phyloP scores from a whole-genome alignment of 2,329 filamentous ascomycete species.

The Fusarium citri region DNA sequence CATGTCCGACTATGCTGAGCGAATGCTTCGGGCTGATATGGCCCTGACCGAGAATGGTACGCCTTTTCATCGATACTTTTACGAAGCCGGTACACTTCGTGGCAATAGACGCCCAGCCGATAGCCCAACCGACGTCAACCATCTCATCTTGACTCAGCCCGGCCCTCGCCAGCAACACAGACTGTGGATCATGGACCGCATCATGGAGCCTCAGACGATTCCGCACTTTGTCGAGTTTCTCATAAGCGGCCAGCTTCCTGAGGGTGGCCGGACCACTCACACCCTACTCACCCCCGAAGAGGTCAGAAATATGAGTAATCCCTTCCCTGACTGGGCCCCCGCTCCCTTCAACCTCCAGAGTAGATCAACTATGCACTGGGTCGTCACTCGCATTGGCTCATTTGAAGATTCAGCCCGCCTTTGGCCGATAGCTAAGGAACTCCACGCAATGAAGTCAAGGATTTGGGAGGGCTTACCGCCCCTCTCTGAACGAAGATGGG shows the following conservation, averaged over 20 bases:
- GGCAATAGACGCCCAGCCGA: slow-evolving; percentile 15
- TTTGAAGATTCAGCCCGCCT: slow-evolving; percentile 33
- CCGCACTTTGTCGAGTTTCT: slow-evolving; percentile 38
- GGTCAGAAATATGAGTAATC: slow-evolving; percentile 12
- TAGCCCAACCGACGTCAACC: not conserved
- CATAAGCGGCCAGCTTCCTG: slow-evolving; percentile 19
- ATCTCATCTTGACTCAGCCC: not conserved
- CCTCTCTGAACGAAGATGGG: slow-evolving; percentile 46
- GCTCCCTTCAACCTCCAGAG: slow-evolving; percentile 27
- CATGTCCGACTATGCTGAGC: not conserved
- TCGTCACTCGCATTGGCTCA: slow-evolving; percentile 38
- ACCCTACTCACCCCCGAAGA: slow-evolving; percentile 20
- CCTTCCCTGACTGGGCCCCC: slow-evolving; percentile 42
- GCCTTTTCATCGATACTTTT: not conserved
- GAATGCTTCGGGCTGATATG: slow-evolving; percentile 16
- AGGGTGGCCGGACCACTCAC: slow-evolving; percentile 1
- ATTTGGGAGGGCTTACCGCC: slow-evolving; percentile 47
- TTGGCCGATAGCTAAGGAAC: slow-evolving; percentile 41
- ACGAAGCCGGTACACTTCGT: not conserved
- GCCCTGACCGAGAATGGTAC: slow-evolving; percentile 16
- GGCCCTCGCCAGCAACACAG: not conserved
- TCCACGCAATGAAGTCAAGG: slow-evolving; percentile 48
- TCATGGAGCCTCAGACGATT: slow-evolving; percentile 42
- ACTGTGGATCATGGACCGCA: slow-evolving; percentile 41
- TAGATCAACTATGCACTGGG: slow-evolving; percentile 9